Evolutionary conservation across 2,329 filamentous ascomycete species (phyloP).

Genomic region (Hymenoscyphus repandus): DNA sequence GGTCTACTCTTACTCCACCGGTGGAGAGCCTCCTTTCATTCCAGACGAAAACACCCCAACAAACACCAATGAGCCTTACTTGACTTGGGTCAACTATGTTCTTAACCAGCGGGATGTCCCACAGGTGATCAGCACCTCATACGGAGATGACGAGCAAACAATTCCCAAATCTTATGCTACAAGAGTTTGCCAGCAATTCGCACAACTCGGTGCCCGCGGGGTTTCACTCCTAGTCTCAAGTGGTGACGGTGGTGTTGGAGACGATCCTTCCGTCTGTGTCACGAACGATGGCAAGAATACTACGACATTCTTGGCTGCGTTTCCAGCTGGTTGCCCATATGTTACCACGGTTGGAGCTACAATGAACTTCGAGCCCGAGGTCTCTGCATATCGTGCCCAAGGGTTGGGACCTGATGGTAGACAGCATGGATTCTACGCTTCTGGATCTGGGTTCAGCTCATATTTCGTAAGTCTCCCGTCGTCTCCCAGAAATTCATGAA

Average conservation of each 20-base stretch:
- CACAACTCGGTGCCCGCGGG: slow-evolving; percentile 47
- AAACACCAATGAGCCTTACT: slow-evolving; percentile 57
- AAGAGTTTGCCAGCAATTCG: slow-evolving; percentile 48
- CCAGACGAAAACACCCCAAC: slow-evolving; percentile 38
- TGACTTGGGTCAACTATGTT: slow-evolving; percentile 49
- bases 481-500: too few relatives aligned
- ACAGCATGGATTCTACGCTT: slow-evolving; percentile 33
- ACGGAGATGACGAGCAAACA: slow-evolving; percentile 54
- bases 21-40: slow-evolving; percentile 47
- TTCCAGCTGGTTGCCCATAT: slow-evolving; percentile 43
- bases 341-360: slow-evolving; percentile 22
- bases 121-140: slow-evolving; percentile 51
- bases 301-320: slow-evolving; percentile 47
- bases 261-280: slow-evolving; percentile 36
- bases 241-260: slow-evolving; percentile 45
- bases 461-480: slow-evolving; percentile 34
- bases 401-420: slow-evolving; percentile 32
- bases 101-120: slow-evolving; percentile 44
- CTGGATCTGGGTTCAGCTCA: slow-evolving; percentile 47
- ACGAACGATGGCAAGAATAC: slow-evolving; percentile 52
- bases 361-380: slow-evolving; percentile 19
- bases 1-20: slow-evolving; percentile 49
- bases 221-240: slow-evolving; percentile 46
- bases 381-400: slow-evolving; percentile 28
- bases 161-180: slow-evolving; percentile 47